phyloP scores from a whole-genome alignment of 257 asterid species.

The Jasminum sambac region DNA sequence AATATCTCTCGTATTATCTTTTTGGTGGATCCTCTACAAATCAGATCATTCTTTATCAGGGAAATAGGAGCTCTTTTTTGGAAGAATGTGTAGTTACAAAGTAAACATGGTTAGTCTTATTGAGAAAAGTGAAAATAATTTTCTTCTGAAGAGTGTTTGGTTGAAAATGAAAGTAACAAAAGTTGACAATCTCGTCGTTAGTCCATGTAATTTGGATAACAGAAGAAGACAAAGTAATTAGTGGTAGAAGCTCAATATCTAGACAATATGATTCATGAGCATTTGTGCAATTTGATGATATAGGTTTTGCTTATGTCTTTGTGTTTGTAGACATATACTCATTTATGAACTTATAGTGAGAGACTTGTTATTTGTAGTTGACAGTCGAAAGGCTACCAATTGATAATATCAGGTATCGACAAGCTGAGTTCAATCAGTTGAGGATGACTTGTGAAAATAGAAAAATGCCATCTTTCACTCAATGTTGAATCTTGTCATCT shows the following conservation, averaged over 20 bases:
- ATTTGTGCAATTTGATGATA: neutral
- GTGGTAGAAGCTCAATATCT: neutral
- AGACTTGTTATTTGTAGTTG: neutral
- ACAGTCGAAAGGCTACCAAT: neutral
- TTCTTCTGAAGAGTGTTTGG: too few species aligned
- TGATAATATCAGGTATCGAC: neutral
- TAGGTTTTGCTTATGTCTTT: neutral
- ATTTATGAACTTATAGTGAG: neutral
- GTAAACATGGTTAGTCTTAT: too few species aligned
- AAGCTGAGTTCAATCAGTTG: neutral
- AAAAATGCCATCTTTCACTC: neutral
- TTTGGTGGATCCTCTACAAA: neutral
- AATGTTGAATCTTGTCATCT: neutral
- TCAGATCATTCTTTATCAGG: neutral
- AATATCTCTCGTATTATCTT: neutral
- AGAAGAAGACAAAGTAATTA: neutral
- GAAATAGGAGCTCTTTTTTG: neutral
- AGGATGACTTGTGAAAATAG: neutral
- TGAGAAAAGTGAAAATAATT: too few species aligned
- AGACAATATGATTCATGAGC: neutral
- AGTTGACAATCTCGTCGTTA: neutral
- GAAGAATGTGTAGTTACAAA: too few species aligned
- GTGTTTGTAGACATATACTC: neutral
- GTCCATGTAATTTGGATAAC: too few species aligned
- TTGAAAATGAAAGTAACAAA: too few species aligned